Conservation (phyloP, 2,329 filamentous ascomycete genomes). For the Cyphellophora attinorum region DNA sequence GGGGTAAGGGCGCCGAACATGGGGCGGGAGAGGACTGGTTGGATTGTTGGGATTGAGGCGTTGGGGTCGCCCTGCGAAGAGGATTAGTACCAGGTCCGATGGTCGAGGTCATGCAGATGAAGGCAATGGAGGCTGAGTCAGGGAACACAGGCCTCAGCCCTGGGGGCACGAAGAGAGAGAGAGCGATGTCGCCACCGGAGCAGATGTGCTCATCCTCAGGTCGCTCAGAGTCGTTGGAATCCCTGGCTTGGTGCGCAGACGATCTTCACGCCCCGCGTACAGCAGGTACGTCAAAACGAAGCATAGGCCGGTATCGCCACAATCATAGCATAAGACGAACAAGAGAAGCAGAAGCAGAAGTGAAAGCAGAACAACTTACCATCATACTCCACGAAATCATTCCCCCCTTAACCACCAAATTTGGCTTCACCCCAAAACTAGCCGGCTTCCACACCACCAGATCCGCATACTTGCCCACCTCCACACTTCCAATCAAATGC, state of each 20-base stretch:
- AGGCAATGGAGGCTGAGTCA: not conserved
- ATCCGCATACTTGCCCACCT: slow-evolving; percentile 84
- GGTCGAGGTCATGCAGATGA: not conserved
- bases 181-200: too few relatives aligned
- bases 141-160: not conserved
- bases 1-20: slow-evolving; percentile 76
- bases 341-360: not conserved
- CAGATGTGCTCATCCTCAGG: too few relatives aligned
- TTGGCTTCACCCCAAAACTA: slow-evolving; percentile 81
- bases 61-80: slow-evolving; percentile 64
- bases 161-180: slow-evolving; percentile 1
- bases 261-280: too few relatives aligned
- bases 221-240: too few relatives aligned
- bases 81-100: slow-evolving; percentile 1
- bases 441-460: slow-evolving; percentile 77
- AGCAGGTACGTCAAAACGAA: too few relatives aligned
- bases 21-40: slow-evolving; percentile 72
- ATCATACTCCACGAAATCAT: slow-evolving; percentile 76
- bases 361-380: slow-evolving; percentile 41
- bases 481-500: slow-evolving; percentile 76
- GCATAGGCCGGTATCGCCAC: too few relatives aligned
- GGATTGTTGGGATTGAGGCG: slow-evolving; percentile 76
- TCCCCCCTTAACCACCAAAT: slow-evolving; percentile 73
- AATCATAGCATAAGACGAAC: not conserved
- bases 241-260: too few relatives aligned